phyloP scores from a whole-genome alignment of 2,329 filamentous ascomycete genomes.

The Ophiobolus disseminans region DNA sequence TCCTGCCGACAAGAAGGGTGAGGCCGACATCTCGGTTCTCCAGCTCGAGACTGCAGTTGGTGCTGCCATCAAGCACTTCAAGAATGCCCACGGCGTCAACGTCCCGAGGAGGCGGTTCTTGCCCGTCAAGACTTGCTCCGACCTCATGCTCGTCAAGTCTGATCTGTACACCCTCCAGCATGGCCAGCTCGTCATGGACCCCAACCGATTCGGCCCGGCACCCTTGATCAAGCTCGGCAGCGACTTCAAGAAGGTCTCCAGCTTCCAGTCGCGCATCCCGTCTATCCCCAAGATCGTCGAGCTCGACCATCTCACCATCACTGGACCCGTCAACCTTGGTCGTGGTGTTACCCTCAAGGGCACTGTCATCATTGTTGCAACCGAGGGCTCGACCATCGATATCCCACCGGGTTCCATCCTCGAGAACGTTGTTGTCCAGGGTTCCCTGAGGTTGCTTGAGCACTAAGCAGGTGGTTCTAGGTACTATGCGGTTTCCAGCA shows the following conservation, averaged over 20 bases:
- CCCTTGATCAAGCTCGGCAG: conserved; percentile 98
- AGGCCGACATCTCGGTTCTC: conserved; percentile 95
- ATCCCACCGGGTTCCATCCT: conserved; percentile 95
- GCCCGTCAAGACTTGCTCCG: conserved; percentile 99
- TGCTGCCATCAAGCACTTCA: conserved; percentile 98
- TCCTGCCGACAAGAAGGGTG: conserved; percentile 98
- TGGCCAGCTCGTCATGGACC: conserved; percentile 96
- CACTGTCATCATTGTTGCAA: conserved; percentile 98
- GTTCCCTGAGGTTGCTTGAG: conserved; percentile 80
- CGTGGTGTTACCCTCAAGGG: conserved; percentile 96
- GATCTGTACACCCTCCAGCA: conserved; percentile 99
- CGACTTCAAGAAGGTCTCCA: conserved; percentile 99
- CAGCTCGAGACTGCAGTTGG: conserved; percentile 99
- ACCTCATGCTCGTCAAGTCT: conserved; percentile 99
- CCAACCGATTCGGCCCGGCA: conserved; percentile 93
- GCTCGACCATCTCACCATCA: conserved; percentile 95
- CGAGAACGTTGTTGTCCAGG: conserved; percentile 99
- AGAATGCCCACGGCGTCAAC: conserved; percentile 98
- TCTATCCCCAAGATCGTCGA: conserved; percentile 91
- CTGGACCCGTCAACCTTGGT: conserved; percentile 94
- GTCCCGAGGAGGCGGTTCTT: conserved; percentile 97
- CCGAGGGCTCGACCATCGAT: conserved; percentile 97
- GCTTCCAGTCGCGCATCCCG: conserved; percentile 87
- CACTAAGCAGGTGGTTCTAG: conserved; percentile 58
- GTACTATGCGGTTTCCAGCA: conserved; percentile 26